Evolutionary conservation across 306 rosid species (phyloP).

Genomic region (Herpetospermum pedunculosum): DNA sequence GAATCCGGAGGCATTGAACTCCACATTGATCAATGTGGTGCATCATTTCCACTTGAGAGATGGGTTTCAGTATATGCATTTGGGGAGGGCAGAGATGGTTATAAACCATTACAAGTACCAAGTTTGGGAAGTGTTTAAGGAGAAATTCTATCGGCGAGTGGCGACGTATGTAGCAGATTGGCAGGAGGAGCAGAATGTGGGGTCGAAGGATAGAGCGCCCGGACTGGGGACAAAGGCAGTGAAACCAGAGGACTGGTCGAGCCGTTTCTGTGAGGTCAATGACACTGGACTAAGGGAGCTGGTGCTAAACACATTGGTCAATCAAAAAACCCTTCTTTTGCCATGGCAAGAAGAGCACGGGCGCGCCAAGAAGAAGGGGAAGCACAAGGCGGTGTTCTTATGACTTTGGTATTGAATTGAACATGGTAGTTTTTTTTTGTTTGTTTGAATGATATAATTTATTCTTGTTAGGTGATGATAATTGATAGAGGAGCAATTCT

Average conservation of each 20-base stretch:
- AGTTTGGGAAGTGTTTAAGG: slow-evolving; percentile 77
- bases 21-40: slow-evolving; percentile 59
- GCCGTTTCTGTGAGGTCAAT: slow-evolving; percentile 53
- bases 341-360: slow-evolving; percentile 41
- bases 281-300: slow-evolving; percentile 34
- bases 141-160: slow-evolving; percentile 64
- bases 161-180: slow-evolving; percentile 73
- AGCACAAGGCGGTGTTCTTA: slow-evolving; percentile 5
- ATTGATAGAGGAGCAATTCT: background rate
- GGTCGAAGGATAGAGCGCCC: slow-evolving; percentile 71
- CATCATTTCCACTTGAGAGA: slow-evolving; percentile 58
- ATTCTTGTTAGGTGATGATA: background rate
- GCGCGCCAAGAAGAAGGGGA: background rate
- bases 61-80: slow-evolving; percentile 30
- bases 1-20: slow-evolving; percentile 49
- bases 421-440: background rate
- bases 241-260: slow-evolving; percentile 55
- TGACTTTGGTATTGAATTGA: background rate
- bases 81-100: slow-evolving; percentile 27
- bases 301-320: slow-evolving; percentile 22
- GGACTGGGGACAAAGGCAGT: slow-evolving; percentile 62
- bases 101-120: slow-evolving; percentile 84
- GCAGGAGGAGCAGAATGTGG: slow-evolving; percentile 41
- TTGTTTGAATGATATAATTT: background rate
- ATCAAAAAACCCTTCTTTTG: slow-evolving; percentile 23